These are phyloP conservation scores for Ceratocystis eucalypticola DNA, from an alignment of 2,329 filamentous ascomycete genomes.

Conservation along the genomic window DNA sequence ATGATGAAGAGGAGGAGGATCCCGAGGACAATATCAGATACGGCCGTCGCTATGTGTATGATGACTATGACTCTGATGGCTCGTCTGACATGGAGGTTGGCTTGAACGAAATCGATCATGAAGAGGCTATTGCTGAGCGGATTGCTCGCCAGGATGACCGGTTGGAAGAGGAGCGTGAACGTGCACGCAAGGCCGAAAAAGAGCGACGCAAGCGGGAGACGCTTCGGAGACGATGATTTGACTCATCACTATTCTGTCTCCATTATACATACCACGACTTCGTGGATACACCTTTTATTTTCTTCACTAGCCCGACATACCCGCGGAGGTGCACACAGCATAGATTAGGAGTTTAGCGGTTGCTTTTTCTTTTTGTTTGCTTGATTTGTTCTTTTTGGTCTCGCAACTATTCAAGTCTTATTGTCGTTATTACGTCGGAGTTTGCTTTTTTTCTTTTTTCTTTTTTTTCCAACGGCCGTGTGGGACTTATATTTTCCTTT, in stretches of 20 bases:
- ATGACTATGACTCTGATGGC: slow-evolving; percentile 48
- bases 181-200: slow-evolving; percentile 47
- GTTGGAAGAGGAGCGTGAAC: slow-evolving; percentile 49
- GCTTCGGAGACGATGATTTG: slow-evolving; percentile 6
- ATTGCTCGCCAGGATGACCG: slow-evolving; percentile 55
- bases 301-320: slow-evolving; percentile 2
- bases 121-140: slow-evolving; percentile 50
- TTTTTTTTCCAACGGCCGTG: background rate
- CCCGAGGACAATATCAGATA: slow-evolving; percentile 26
- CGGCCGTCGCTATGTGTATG: slow-evolving; percentile 21
- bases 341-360: slow-evolving; percentile 12
- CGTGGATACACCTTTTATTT: background rate
- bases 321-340: slow-evolving; percentile 10
- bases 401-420: no score
- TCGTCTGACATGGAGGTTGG: slow-evolving; percentile 72
- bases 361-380: background rate
- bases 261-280: background rate
- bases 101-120: slow-evolving; percentile 56
- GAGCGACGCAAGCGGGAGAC: slow-evolving; percentile 38
- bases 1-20: slow-evolving; percentile 48
- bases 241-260: background rate
- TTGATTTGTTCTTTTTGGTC: no score
- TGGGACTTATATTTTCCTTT: background rate
- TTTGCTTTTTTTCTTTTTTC: background rate
- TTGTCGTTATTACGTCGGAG: background rate